phyloP scores from a whole-genome alignment of 495 filamentous ascomycete genomes.

The Podospora anserina region DNA sequence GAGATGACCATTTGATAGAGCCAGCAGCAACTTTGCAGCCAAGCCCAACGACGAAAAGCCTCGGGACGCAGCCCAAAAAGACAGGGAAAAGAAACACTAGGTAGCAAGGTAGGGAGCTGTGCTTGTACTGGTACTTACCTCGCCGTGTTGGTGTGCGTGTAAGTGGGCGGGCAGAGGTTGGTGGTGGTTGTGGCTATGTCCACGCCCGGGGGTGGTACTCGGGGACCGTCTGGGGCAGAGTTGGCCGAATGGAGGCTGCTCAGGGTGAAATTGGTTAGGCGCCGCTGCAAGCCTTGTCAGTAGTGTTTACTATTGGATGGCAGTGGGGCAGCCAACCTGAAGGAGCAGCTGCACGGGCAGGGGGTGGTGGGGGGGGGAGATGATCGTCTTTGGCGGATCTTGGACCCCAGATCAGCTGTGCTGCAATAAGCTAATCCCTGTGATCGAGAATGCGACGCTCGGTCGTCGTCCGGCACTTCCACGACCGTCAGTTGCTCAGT shows the following conservation, averaged over 20 bases:
- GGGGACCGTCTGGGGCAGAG: conserved; percentile 10
- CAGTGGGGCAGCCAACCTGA: conserved; percentile 15
- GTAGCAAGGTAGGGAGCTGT: background rate
- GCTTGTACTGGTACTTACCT: conserved; percentile 6
- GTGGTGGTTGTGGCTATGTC: conserved; percentile 17
- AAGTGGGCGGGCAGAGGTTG: conserved; percentile 15
- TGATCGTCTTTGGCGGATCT: conserved; percentile 32
- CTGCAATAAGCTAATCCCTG: conserved; percentile 32
- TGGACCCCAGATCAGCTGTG: conserved; percentile 34
- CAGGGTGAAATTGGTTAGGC: conserved; percentile 14
- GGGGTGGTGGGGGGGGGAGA: conserved; percentile 10
- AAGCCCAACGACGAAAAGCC: conserved; percentile 12
- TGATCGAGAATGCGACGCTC: conserved; percentile 26
- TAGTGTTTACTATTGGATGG: conserved; percentile 25
- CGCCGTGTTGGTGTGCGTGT: conserved; percentile 2
- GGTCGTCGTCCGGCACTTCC: conserved; percentile 27
- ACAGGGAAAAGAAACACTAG: conserved; percentile 20
- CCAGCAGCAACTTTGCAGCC: conserved; percentile 4
- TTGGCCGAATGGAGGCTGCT: conserved; percentile 20
- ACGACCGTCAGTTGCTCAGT: conserved; percentile 22
- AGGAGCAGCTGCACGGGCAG: conserved; percentile 22
- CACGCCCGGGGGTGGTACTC: conserved; percentile 13
- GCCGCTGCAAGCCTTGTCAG: conserved; percentile 32
- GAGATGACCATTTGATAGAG: background rate
- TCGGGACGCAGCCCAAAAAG: conserved; percentile 16